Evolutionary conservation across 2,329 filamentous ascomycete genomes (phyloP).

Genomic region (Apiospora saccharicola): DNA sequence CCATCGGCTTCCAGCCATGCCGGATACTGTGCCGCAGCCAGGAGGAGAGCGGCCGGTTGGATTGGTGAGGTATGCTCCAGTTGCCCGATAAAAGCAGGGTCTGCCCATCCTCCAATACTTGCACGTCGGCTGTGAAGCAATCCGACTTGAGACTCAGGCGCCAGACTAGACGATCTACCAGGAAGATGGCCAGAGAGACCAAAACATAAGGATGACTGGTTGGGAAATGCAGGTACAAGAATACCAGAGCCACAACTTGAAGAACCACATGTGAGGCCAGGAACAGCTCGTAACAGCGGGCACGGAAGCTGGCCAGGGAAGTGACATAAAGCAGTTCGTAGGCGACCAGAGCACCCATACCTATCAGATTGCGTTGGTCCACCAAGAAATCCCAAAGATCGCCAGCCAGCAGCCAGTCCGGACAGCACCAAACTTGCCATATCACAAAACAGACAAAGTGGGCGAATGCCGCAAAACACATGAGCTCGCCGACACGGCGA

Average conservation of each 20-base stretch:
- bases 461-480: conserved; percentile 65
- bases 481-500: conserved; percentile 66
- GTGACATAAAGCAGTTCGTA: conserved; percentile 71
- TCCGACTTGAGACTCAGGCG: conserved; percentile 60
- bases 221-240: conserved; percentile 67
- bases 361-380: conserved; percentile 59
- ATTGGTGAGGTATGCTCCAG: conserved; percentile 43
- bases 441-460: conserved; percentile 63
- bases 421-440: conserved; percentile 61
- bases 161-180: conserved; percentile 64
- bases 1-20: conserved; percentile 65
- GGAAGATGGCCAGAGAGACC: conserved; percentile 61
- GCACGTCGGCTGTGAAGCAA: conserved; percentile 56
- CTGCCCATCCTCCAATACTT: conserved; percentile 62
- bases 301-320: conserved; percentile 65
- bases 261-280: conserved; percentile 64
- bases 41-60: conserved; percentile 26
- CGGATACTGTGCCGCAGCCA: conserved; percentile 45
- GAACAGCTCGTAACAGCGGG: conserved; percentile 69
- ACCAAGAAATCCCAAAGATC: conserved; percentile 58
- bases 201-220: conserved; percentile 60
- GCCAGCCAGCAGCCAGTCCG: conserved; percentile 50
- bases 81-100: conserved; percentile 57
- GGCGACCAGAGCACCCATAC: conserved; percentile 60
- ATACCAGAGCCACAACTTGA: conserved; percentile 60